These are phyloP conservation scores for Knufia petricola DNA, from an alignment of 2,329 filamentous ascomycete genomes.

Conservation along the genomic window DNA sequence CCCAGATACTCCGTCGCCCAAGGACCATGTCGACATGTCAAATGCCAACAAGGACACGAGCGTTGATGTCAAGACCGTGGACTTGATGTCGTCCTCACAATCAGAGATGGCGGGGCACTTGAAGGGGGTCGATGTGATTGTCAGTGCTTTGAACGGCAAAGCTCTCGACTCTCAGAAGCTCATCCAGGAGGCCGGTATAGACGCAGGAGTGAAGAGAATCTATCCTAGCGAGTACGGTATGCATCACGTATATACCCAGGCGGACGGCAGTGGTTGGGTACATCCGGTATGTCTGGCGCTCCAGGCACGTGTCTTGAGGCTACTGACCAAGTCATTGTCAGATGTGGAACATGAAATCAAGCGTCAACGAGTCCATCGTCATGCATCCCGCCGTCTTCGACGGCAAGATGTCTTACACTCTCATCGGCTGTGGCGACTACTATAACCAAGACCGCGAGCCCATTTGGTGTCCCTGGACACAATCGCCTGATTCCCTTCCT, in stretches of 20 bases:
- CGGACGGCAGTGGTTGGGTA: conserved; percentile 19
- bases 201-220: conserved; percentile 24
- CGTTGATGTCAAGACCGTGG: conserved; percentile 8
- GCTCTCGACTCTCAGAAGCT: conserved; percentile 17
- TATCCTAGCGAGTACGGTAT: conserved; percentile 25
- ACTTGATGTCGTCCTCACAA: conserved; percentile 11
- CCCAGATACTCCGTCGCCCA: neutral
- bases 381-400: conserved; percentile 20
- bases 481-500: conserved; percentile 6
- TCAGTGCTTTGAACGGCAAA: conserved; percentile 23
- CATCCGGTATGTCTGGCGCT: conserved; percentile 15
- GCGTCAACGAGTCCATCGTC: conserved; percentile 16
- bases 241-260: conserved; percentile 22
- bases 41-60: neutral
- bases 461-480: conserved; percentile 25
- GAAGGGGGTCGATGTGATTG: conserved; percentile 20
- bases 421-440: conserved; percentile 27
- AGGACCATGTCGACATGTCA: neutral
- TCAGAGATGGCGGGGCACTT: conserved; percentile 15
- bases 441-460: conserved; percentile 26
- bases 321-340: neutral
- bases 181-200: conserved; percentile 23
- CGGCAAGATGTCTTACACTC: conserved; percentile 25
- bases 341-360: conserved; percentile 16
- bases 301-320: neutral